phyloP scores from a whole-genome alignment of 1,139 yeast genomes.

The Geotrichum aggregatum region DNA sequence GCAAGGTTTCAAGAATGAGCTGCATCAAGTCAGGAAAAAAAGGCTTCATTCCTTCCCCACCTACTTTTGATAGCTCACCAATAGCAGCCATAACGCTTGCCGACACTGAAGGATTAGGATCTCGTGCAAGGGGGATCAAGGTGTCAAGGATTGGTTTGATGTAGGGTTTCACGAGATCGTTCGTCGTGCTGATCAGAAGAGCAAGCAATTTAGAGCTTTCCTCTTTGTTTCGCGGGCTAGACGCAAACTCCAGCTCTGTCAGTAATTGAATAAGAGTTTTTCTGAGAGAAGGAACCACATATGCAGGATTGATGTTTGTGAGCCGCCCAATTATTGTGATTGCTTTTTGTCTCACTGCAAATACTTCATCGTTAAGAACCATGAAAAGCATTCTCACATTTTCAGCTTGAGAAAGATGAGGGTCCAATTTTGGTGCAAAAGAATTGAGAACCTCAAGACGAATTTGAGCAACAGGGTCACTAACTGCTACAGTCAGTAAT shows the following conservation, averaged over 20 bases:
- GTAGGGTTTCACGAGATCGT: conserved; percentile 79
- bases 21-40: conserved; percentile 81
- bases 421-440: conserved; percentile 73
- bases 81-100: conserved; percentile 83
- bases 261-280: conserved; percentile 80
- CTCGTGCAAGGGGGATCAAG: conserved; percentile 70
- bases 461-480: conserved; percentile 84
- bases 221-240: conserved; percentile 70
- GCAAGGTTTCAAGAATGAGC: conserved; percentile 76
- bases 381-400: conserved; percentile 80
- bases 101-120: conserved; percentile 67
- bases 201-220: conserved; percentile 79
- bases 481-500: conserved; percentile 76
- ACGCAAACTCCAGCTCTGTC: conserved; percentile 79
- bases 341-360: conserved; percentile 77
- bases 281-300: conserved; percentile 86
- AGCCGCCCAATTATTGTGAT: conserved; percentile 77
- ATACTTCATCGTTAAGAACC: conserved; percentile 87
- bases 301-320: conserved; percentile 87
- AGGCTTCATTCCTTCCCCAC: conserved; percentile 76
- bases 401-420: conserved; percentile 90
- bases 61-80: conserved; percentile 84
- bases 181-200: conserved; percentile 69
- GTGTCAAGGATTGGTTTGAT: conserved; percentile 86
- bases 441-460: conserved; percentile 73